phyloP scores from a whole-genome alignment of 495 filamentous ascomycete genomes.

The Talaromyces proteolyticus region DNA sequence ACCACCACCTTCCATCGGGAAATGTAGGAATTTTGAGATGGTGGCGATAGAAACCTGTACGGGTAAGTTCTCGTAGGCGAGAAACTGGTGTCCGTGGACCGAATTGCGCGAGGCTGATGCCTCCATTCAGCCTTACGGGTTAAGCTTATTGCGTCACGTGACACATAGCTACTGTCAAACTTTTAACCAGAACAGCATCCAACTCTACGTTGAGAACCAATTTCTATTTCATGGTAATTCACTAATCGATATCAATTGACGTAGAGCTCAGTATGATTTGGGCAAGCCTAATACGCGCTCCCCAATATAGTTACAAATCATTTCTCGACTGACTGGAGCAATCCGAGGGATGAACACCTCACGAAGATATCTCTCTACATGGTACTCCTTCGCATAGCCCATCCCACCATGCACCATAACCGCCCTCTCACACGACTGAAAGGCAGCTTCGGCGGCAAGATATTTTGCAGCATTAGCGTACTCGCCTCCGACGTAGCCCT shows the following conservation, averaged over 20 bases:
- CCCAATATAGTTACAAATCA: slow-evolving; percentile 75
- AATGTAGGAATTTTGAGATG: too few species aligned
- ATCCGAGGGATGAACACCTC: slow-evolving; percentile 72
- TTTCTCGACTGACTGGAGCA: slow-evolving; percentile 70
- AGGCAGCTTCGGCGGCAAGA: slow-evolving; percentile 72
- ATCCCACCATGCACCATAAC: slow-evolving; percentile 67
- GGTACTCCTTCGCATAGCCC: slow-evolving; percentile 74
- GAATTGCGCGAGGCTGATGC: too few species aligned
- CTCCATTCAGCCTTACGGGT: too few species aligned
- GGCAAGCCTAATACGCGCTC: slow-evolving; percentile 58
- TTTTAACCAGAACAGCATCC: too few species aligned
- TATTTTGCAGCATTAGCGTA: slow-evolving; percentile 75
- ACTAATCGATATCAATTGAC: too few species aligned
- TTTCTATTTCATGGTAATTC: too few species aligned
- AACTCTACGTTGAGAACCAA: too few species aligned
- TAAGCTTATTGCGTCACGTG: too few species aligned
- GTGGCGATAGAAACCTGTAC: too few species aligned
- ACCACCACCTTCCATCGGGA: slow-evolving; percentile 28
- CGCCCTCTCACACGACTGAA: slow-evolving; percentile 65
- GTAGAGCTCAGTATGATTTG: slow-evolving; percentile 48
- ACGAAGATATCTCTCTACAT: slow-evolving; percentile 71
- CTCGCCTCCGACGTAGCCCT: slow-evolving; percentile 57
- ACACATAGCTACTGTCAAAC: too few species aligned
- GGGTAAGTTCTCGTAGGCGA: too few species aligned
- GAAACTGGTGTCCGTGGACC: too few species aligned